A percentile compares a stretch with the other conserved stretches of the same genome.
Conservation (phyloP, 2,329 filamentous ascomycete species). For the Rutstroemia sp. region DNA sequence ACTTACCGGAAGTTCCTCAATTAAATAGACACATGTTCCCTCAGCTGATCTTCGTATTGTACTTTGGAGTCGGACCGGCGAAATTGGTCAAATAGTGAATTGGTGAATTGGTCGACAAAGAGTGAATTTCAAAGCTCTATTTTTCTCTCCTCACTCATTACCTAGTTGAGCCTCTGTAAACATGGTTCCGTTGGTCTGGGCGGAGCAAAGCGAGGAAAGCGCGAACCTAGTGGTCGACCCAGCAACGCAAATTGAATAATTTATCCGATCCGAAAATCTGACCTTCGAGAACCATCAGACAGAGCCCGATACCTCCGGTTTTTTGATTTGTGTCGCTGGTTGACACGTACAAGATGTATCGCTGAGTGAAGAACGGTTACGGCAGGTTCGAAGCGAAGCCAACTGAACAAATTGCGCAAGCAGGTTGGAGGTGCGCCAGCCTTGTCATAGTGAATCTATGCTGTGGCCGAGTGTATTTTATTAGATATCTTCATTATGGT, state of each 20-base stretch:
- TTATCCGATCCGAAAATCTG: too few relatives aligned
- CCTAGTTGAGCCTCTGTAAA: conserved; percentile 1
- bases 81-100: not conserved
- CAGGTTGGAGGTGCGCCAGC: not conserved
- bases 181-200: not conserved
- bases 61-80: not conserved
- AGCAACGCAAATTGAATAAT: not conserved
- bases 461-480: not conserved
- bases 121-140: not conserved
- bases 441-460: not conserved
- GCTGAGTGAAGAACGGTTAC: too few relatives aligned
- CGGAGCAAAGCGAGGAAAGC: not conserved
- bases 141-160: not conserved
- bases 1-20: conserved; percentile 1
- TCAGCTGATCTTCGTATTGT: not conserved
- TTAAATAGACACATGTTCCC: not conserved
- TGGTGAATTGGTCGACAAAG: conserved; percentile 3
- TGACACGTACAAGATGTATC: too few relatives aligned
- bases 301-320: too few relatives aligned
- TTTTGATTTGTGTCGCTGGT: too few relatives aligned
- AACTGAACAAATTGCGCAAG: too few relatives aligned
- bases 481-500: conserved; percentile 41
- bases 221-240: not conserved
- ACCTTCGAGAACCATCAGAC: too few relatives aligned
- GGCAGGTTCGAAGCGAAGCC: too few relatives aligned